phyloP scores from a whole-genome alignment of 805 yeast genomes.

The Sungouiozyma intestinalis region DNA sequence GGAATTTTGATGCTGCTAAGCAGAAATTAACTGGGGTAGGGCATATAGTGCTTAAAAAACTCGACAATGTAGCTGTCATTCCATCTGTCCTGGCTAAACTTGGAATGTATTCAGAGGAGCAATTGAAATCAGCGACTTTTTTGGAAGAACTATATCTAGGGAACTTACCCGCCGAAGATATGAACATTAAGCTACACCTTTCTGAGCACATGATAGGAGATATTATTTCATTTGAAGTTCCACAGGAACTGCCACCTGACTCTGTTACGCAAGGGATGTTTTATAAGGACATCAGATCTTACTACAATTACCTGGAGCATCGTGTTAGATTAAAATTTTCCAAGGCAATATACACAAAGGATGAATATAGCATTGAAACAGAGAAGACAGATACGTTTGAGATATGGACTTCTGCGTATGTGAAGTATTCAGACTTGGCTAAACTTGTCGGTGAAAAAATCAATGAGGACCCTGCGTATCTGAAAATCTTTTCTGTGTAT shows the following conservation, averaged over 20 bases:
- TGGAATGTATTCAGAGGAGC: constrained; percentile 29
- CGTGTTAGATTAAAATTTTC: constrained; percentile 49
- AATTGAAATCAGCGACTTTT: constrained; percentile 10
- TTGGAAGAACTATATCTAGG: constrained; percentile 55
- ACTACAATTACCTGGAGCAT: constrained; percentile 45
- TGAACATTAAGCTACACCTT: constrained; percentile 34
- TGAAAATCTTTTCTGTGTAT: constrained; percentile 57
- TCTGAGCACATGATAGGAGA: constrained; percentile 62
- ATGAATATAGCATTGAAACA: constrained; percentile 19
- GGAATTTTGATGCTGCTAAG: constrained; percentile 49
- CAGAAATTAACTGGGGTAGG: constrained; percentile 58
- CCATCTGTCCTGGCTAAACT: constrained; percentile 15
- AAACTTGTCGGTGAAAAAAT: constrained; percentile 46
- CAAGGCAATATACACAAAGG: constrained; percentile 15
- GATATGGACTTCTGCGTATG: constrained; percentile 59
- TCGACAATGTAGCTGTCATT: constrained; percentile 32
- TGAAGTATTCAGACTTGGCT: constrained; percentile 50
- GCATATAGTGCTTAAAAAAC: constrained; percentile 42
- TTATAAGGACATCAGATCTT: constrained; percentile 33
- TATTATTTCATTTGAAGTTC: constrained; percentile 34
- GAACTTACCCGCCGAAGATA: constrained; percentile 28
- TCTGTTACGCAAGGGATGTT: constrained; percentile 6
- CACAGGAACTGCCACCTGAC: background rate
- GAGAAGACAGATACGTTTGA: constrained; percentile 31
- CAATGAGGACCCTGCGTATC: constrained; percentile 44